These are phyloP conservation scores for Agapanthus africanus DNA, from an alignment of 106 monocot species.

Conservation along the genomic window DNA sequence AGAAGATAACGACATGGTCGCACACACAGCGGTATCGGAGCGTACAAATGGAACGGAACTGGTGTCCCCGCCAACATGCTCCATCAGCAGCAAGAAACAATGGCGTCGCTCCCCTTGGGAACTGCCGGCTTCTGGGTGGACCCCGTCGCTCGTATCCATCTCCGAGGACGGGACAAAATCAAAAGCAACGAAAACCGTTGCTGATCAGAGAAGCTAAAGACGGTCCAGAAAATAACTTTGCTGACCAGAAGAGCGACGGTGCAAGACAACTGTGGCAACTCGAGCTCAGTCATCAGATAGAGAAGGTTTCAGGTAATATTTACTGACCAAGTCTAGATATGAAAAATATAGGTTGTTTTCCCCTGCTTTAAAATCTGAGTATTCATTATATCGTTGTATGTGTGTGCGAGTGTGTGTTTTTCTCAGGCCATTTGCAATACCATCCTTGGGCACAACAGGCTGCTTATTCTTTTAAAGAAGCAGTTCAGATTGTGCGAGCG, in stretches of 20 bases:
- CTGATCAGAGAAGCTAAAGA: too few species aligned
- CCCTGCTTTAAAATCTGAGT: not conserved
- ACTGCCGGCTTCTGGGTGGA: conserved; percentile 10
- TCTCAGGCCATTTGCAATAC: conserved; percentile 30
- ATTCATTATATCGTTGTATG: not conserved
- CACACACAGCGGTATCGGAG: not conserved
- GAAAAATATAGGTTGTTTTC: too few species aligned
- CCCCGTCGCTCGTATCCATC: conserved; percentile 37
- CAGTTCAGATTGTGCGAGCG: too few species aligned
- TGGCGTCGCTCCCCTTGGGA: not conserved
- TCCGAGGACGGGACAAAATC: conserved; percentile 25
- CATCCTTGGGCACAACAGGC: conserved; percentile 34
- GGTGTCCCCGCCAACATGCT: not conserved
- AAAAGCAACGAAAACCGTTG: too few species aligned
- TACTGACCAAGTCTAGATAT: too few species aligned
- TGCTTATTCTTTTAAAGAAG: conserved; percentile 59
- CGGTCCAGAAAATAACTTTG: too few species aligned
- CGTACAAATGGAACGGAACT: not conserved
- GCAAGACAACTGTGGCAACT: not conserved
- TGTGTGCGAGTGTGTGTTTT: not conserved
- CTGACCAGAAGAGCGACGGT: too few species aligned
- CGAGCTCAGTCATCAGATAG: not conserved
- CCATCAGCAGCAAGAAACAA: not conserved
- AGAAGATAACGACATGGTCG: not conserved
- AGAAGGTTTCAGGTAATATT: conserved; percentile 9